phyloP scores from a whole-genome alignment of 2,329 filamentous ascomycete genomes.

The Tolypocladium album region DNA sequence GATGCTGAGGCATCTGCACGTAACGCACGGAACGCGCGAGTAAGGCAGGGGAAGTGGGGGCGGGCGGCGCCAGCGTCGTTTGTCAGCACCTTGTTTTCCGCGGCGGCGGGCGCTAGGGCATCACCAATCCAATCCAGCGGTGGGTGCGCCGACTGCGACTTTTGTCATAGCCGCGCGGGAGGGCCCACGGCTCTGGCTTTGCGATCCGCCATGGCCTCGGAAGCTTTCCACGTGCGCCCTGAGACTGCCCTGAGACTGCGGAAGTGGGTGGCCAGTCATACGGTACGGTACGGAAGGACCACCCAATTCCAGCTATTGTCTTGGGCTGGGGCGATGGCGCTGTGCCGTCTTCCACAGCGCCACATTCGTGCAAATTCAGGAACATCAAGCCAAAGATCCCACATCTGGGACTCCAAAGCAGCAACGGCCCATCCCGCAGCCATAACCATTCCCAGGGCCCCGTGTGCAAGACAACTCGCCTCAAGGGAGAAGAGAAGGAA shows the following conservation, averaged over 20 bases:
- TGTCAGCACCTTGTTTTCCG: background rate
- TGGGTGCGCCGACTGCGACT: background rate
- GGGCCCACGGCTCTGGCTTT: background rate
- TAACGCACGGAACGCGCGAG: background rate
- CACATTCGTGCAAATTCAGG: no score
- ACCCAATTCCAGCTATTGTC: no score
- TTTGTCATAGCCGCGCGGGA: slow-evolving; percentile 5
- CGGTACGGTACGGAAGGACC: no score
- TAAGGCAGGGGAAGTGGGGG: background rate
- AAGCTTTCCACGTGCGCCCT: background rate
- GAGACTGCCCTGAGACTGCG: no score
- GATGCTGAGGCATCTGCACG: background rate
- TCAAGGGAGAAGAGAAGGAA: background rate
- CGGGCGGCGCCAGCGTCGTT: background rate
- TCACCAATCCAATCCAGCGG: background rate
- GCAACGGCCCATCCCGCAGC: no score
- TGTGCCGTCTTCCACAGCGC: no score
- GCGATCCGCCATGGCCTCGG: background rate
- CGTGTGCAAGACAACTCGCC: background rate
- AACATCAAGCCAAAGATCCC: no score
- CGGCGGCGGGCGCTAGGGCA: background rate
- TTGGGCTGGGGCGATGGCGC: no score
- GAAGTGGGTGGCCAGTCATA: no score
- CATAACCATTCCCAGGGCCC: no score
- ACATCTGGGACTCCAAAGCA: no score